Evolutionary conservation across 1,284 basidiomycete species (phyloP).

Genomic region (Puccinia polysora): DNA sequence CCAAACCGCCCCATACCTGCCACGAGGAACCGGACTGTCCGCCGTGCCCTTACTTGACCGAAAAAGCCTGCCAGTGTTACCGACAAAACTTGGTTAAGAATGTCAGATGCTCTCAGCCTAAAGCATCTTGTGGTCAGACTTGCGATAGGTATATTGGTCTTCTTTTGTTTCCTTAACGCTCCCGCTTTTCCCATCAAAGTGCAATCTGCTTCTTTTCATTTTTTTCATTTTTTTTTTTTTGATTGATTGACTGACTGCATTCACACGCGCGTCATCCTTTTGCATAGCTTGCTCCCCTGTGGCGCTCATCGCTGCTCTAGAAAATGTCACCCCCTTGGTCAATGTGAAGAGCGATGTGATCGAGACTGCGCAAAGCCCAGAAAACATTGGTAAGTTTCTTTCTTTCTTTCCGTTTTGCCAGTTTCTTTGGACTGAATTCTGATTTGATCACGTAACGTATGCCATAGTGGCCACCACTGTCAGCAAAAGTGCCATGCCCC

Average conservation of each 20-base stretch:
- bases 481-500: slow-evolving; percentile 39
- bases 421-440: not conserved
- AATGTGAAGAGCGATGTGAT: slow-evolving; percentile 37
- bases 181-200: no score
- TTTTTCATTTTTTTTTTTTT: not conserved
- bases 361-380: slow-evolving; percentile 32
- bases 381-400: slow-evolving; percentile 30
- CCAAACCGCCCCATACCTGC: slow-evolving; percentile 26
- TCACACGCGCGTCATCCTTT: not conserved
- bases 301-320: slow-evolving; percentile 35
- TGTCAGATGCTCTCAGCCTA: slow-evolving; percentile 40
- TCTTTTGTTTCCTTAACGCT: not conserved
- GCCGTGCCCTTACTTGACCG: slow-evolving; percentile 32
- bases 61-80: slow-evolving; percentile 36
- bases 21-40: slow-evolving; percentile 40
- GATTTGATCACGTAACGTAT: not conserved
- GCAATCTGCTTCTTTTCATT: not conserved
- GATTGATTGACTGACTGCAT: not conserved
- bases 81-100: slow-evolving; percentile 28
- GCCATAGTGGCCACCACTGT: slow-evolving; percentile 25
- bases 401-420: not conserved
- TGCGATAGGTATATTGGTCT: slow-evolving; percentile 19
- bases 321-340: slow-evolving; percentile 19
- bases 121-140: slow-evolving; percentile 25
- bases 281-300: slow-evolving; percentile 23